A percentile compares a stretch with the other conserved stretches of the same genome.
phyloP scores from a whole-genome alignment of 306 rosid species.

The Sophora flavescens region DNA sequence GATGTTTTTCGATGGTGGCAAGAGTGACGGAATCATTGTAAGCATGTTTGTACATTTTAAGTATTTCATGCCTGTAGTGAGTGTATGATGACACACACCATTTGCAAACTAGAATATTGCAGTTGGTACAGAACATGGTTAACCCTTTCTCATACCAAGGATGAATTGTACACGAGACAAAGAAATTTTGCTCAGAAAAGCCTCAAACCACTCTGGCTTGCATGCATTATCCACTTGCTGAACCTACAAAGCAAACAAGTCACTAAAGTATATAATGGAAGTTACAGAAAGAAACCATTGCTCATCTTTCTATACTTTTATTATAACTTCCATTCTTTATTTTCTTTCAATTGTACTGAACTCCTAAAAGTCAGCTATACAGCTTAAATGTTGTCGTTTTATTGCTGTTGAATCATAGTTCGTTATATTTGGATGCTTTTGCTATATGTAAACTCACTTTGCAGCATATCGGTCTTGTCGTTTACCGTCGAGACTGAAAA shows the following conservation, averaged over 20 bases:
- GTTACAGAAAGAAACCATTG: neutral
- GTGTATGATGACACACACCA: conserved; percentile 39
- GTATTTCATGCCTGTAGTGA: conserved; percentile 43
- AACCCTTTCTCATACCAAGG: conserved; percentile 36
- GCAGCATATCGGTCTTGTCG: neutral
- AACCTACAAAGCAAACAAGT: conserved; percentile 30
- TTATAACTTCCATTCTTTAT: neutral
- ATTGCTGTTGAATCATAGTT: neutral
- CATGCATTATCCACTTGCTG: neutral
- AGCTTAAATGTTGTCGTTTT: neutral
- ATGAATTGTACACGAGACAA: conserved; percentile 38
- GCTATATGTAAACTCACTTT: neutral
- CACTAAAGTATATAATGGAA: neutral
- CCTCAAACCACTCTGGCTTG: conserved; percentile 43
- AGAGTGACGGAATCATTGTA: conserved; percentile 47
- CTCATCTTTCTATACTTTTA: neutral
- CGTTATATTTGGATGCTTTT: neutral
- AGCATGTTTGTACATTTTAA: conserved; percentile 45
- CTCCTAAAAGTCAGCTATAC: neutral
- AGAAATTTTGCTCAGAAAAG: conserved; percentile 41
- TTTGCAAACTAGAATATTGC: conserved; percentile 47
- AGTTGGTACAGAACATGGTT: conserved; percentile 47
- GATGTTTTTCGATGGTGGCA: conserved; percentile 43
- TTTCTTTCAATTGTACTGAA: neutral
- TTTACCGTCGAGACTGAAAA: neutral